Base-by-base conservation (phyloP, 345 rosid genomes). In the Abelmoschus esculentus region DNA sequence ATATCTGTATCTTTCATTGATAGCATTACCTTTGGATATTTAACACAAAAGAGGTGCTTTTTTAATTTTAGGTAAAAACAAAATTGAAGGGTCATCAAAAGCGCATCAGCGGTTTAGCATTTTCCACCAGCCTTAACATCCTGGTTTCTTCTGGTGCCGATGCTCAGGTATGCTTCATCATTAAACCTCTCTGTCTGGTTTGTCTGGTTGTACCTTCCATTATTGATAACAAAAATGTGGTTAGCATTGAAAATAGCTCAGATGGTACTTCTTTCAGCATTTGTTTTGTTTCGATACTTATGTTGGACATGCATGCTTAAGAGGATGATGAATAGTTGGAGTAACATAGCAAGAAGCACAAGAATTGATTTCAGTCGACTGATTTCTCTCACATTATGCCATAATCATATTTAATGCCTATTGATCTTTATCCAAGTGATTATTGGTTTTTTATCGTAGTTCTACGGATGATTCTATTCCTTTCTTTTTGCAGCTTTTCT, bases 131-230 rank as follows among this genome's bases (percentile, higher is more conserved):
- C 54, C 84, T 86, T 58, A 89, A 86, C 67, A 71, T 78, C 55
- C 80, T 92, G 15, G 90, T 90, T 63, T 92, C 98, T 19, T 84
- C 96, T 3, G 98, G 96, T 36, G 96, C 93, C 15, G 98, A 92
- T 85, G 87, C 96, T 76, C 96, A 87, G 89, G 98, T 88, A 72
- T 71, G 76, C 68, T 32, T 58, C 60, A 66, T 26, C 26, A 3
- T 6, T n/a, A n/a, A 50, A 32, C 18, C 4, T 38, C 42, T 36
- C 8, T 31, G 54, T 18, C 47, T 15, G 0, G 40, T 57, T 40
- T 40, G 15, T 54, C 44, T 11, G 26, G 17, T 32, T 18, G 10
- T 54, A 2, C 15, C 54, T 34, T 14, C 19, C 5, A 1, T 63
- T 63, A 4, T 63, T 42, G 11, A 3, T 40, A 40, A 40, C 42